These are phyloP conservation scores for Colletotrichum sp. DNA, from an alignment of 2,329 filamentous ascomycete genomes.

Conservation along the genomic window DNA sequence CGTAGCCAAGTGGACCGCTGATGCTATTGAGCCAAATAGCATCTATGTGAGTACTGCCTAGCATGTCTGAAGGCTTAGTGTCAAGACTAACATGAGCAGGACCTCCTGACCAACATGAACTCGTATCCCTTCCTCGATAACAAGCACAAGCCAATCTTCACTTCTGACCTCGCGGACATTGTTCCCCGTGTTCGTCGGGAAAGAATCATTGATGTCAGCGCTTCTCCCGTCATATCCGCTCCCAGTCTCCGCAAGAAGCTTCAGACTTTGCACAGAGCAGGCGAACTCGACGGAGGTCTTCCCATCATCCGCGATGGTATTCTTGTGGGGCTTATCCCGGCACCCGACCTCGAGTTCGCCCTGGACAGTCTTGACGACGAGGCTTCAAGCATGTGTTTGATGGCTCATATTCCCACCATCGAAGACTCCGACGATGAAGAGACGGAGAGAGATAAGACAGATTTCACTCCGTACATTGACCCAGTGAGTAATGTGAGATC, in stretches of 20 bases:
- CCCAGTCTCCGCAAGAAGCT: conserved; percentile 79
- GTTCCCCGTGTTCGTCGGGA: conserved; percentile 76
- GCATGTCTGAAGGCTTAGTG: not conserved
- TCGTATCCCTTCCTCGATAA: conserved; percentile 97
- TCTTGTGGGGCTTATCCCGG: conserved; percentile 89
- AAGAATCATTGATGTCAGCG: conserved; percentile 86
- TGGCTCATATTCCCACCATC: conserved; percentile 71
- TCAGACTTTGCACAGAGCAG: conserved; percentile 79
- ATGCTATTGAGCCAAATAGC: conserved; percentile 90
- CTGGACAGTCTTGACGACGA: conserved; percentile 85
- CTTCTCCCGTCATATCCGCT: conserved; percentile 80
- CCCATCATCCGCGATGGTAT: conserved; percentile 82
- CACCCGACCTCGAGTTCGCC: conserved; percentile 91
- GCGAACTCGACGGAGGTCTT: conserved; percentile 90
- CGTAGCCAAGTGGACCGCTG: conserved; percentile 97
- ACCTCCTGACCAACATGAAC: conserved; percentile 95
- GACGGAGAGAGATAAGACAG: conserved; percentile 66
- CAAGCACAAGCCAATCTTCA: conserved; percentile 91
- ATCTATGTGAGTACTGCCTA: conserved; percentile 72
- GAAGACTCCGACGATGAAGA: conserved; percentile 67
- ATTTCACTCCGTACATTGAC: conserved; percentile 92
- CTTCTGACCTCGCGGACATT: conserved; percentile 86
- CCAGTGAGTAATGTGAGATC: too few relatives aligned
- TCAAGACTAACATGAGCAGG: conserved; percentile 49
- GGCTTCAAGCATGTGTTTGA: conserved; percentile 76